Evolutionary conservation across 2,329 filamentous ascomycete genomes (phyloP), one percentile per base, ranked within the genome.

Genomic region (Trichoderma sp.): DNA sequence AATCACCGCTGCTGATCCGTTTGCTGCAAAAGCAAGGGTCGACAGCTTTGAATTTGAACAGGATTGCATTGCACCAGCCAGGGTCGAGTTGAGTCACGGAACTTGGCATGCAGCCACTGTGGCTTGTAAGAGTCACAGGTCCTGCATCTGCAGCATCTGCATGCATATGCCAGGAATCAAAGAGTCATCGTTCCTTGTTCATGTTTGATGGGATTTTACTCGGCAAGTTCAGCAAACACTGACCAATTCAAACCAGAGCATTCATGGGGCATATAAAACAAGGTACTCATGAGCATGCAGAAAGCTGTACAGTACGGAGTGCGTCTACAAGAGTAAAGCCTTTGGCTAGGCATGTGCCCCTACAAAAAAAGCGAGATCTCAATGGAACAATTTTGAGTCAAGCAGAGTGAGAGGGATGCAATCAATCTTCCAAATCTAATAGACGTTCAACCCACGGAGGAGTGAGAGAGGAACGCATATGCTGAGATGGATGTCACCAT

Each of bases 371-470:
- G 78, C 78, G 78, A 83, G 75, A 78, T 75, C 80, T 78, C 80
- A 78, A 80, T 78, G 77, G 75, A 71, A 73, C 75, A 78, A 78
- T 70, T 65, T 17, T 78, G 75, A 81, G 80, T 72, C 71, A 77
- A 76, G 81, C 83, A 84, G 82, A 85, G 83, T 84, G 81, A 82
- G 78, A 80, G 83, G 83, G 81, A 77, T 74, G 70, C 76, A 48
- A 72, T 84, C 72, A 70, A 80, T 85, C 80, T 85, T 81, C 83
- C 83, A 85, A 80, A 78, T 79, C 77, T 81, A 80, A 82, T 85
- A 84, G 83, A 81, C 83, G 78, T 83, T 81, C 81, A 79, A 81
- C 81, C 81, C 83, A 84, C 75, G 82, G 83, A 78, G 76, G 78
- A 83, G 80, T 73, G 72, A 76, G 76, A 74, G 78, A 77, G 79